A percentile compares a stretch with the other conserved stretches of the same genome.
These are phyloP conservation scores for Phoma sp. DNA, from an alignment of 2,329 filamentous ascomycete genomes.

Conservation along the genomic window DNA sequence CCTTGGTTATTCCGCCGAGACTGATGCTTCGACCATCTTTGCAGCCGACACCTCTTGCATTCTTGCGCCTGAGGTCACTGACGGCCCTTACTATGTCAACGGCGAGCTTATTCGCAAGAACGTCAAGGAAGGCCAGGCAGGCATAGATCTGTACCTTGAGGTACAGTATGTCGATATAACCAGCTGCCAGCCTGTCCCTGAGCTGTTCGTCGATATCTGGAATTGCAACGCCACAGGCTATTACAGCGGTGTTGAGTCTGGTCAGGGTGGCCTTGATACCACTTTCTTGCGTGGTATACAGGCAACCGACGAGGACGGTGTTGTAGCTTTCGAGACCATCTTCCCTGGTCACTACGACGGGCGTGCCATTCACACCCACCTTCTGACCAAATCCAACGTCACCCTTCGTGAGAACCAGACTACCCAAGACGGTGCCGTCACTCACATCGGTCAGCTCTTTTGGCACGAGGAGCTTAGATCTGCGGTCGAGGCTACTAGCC, in stretches of 20 bases:
- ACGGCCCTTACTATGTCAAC: slow-evolving; percentile 46
- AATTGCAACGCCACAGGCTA: slow-evolving; percentile 41
- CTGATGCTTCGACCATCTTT: slow-evolving; percentile 25
- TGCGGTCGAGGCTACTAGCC: slow-evolving; percentile 46
- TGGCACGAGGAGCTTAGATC: slow-evolving; percentile 50
- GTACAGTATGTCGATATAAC: slow-evolving; percentile 60
- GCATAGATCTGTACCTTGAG: slow-evolving; percentile 57
- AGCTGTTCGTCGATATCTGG: slow-evolving; percentile 60
- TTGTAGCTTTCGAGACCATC: slow-evolving; percentile 56
- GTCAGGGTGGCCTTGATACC: slow-evolving; percentile 40
- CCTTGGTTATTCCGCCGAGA: slow-evolving; percentile 22
- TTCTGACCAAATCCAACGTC: slow-evolving; percentile 49
- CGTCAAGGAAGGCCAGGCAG: slow-evolving; percentile 54
- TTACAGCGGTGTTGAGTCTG: slow-evolving; percentile 55
- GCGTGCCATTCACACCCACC: slow-evolving; percentile 35
- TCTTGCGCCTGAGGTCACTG: slow-evolving; percentile 32
- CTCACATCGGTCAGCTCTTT: slow-evolving; percentile 55
- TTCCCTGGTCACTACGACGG: slow-evolving; percentile 53
- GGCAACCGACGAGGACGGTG: slow-evolving; percentile 54
- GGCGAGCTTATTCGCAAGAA: slow-evolving; percentile 59
- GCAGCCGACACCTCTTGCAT: slow-evolving; percentile 33
- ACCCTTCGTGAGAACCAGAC: slow-evolving; percentile 48
- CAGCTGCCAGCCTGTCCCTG: slow-evolving; percentile 58
- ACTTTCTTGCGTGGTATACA: slow-evolving; percentile 58
- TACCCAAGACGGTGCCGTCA: slow-evolving; percentile 47